These are phyloP conservation scores for Phialophora chinensis DNA, from an alignment of 2,329 filamentous ascomycete species.

Conservation along the genomic window DNA sequence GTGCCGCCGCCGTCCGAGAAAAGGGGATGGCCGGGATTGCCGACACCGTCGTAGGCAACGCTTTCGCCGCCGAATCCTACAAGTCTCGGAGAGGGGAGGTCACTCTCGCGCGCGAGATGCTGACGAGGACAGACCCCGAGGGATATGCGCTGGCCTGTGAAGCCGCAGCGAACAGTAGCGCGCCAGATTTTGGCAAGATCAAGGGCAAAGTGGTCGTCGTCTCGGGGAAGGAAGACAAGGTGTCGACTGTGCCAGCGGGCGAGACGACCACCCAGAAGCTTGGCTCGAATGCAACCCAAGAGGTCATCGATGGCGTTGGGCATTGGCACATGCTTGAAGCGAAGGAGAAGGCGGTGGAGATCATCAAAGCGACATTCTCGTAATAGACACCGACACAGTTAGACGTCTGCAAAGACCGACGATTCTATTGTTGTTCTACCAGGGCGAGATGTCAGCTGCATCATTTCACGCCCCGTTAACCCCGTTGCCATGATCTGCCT, in stretches of 20 bases:
- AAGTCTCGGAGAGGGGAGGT: constrained; percentile 10
- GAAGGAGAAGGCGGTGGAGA: constrained; percentile 37
- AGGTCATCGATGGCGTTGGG: constrained; percentile 44
- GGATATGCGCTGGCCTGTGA: constrained; percentile 61
- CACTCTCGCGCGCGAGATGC: constrained; percentile 16
- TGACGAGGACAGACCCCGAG: constrained; percentile 53
- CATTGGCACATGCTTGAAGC: constrained; percentile 61
- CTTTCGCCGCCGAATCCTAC: constrained; percentile 20
- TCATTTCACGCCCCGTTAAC: constrained; percentile 7
- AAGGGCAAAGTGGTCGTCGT: constrained; percentile 50
- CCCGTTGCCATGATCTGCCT: constrained; percentile 7
- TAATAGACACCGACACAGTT: constrained; percentile 12
- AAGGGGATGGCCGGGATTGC: constrained; percentile 50
- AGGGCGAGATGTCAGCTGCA: neutral
- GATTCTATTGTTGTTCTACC: neutral
- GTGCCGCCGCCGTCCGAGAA: constrained; percentile 50
- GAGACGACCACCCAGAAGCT: constrained; percentile 42
- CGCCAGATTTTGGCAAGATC: constrained; percentile 8
- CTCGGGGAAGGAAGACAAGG: constrained; percentile 54
- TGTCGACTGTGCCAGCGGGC: constrained; percentile 47
- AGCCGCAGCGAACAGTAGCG: constrained; percentile 49
- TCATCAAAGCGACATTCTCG: constrained; percentile 22
- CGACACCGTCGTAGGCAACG: constrained; percentile 47
- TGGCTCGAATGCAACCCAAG: constrained; percentile 16
- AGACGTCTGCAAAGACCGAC: neutral